Conservation (phyloP, 1,284 basidiomycete species). For the Cutaneotrichosporon spelunceum region DNA sequence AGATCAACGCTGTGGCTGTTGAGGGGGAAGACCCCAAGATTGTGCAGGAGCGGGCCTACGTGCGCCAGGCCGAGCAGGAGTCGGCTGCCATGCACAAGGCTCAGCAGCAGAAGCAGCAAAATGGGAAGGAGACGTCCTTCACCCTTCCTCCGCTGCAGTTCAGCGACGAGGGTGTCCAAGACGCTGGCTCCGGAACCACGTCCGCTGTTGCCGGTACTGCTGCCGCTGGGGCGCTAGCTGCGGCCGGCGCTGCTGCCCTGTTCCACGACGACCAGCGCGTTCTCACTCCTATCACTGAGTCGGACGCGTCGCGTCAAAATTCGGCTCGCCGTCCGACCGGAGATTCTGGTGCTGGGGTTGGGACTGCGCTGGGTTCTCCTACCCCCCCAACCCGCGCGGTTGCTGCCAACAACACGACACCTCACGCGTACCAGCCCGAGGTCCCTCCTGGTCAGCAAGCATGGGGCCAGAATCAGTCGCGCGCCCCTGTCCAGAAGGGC, state of each 20-base stretch:
- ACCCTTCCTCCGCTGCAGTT: conserved; percentile 44
- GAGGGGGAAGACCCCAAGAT: conserved; percentile 17
- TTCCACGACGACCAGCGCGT: conserved; percentile 29
- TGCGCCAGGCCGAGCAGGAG: not conserved
- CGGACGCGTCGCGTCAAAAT: conserved; percentile 48
- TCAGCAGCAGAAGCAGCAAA: not conserved
- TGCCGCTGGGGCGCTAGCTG: conserved; percentile 2
- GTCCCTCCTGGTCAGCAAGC: not conserved
- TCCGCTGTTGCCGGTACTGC: not conserved
- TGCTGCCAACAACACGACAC: not conserved
- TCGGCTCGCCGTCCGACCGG: conserved; percentile 3
- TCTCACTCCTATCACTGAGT: conserved; percentile 58
- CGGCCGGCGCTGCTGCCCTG: not conserved
- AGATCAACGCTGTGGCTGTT: conserved; percentile 14
- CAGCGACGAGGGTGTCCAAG: conserved; percentile 16
- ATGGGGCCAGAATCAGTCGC: conserved; percentile 5
- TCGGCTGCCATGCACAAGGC: not conserved
- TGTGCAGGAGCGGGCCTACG: conserved; percentile 9
- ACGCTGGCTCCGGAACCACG: not conserved
- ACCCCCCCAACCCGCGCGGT: not conserved
- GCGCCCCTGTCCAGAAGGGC: not conserved
- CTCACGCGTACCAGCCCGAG: conserved; percentile 3
- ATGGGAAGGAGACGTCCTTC: conserved; percentile 17
- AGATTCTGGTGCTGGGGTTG: not conserved
- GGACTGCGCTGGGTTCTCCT: not conserved